Evolutionary conservation across 352 stramenopile species (phyloP), one percentile per base, ranked within the genome.

Genomic region (Globisporangium sylvaticum): DNA sequence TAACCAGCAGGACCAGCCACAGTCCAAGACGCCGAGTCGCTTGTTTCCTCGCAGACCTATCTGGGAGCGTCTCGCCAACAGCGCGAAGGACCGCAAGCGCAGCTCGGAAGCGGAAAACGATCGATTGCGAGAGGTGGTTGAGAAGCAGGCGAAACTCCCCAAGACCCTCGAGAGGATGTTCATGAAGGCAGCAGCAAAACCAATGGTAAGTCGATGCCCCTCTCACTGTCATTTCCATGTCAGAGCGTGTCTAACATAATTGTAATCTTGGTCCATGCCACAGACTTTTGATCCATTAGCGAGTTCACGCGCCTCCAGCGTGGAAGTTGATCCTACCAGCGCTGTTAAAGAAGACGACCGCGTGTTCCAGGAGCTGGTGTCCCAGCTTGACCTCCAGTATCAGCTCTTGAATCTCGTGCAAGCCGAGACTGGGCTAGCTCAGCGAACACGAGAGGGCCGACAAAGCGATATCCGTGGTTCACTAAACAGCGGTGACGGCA

Each of bases 101-200:
- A 79, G 81, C 55, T 78, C 80, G 0, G 76, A 88, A 71, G 79
- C 83, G 73, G 78, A 88, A 62, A 90, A 90, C 48, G 57, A 78
- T n/a, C 76, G 67, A 0, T 70, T 86, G 18, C 81, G 80, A 50
- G 74, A 71, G 12, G 61, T 77, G 2, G 71, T 86, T 54, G 71
- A 86, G 37, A 68, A 73, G 20, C 78, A 86, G 62, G 31, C 80
- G 20, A 83, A 82, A 67, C 72, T 83, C 53, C 78, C 78, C 4
- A 81, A 80, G 56, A 73, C 76, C 7, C 66, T 86, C 8, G 71
- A 80, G 64, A 81, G 81, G 39, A 64, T 86, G 0, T 60, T 86
- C 24, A 71, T 69, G 58, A 84, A 82, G n/a, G n/a, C n/a, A 42
- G 44, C 72, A 46, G 77, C 73, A 62, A 83, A 81, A 58, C 68